Evolutionary conservation across 2,329 filamentous ascomycete genomes (phyloP).

Genomic region (Salinomyces thailandicus): DNA sequence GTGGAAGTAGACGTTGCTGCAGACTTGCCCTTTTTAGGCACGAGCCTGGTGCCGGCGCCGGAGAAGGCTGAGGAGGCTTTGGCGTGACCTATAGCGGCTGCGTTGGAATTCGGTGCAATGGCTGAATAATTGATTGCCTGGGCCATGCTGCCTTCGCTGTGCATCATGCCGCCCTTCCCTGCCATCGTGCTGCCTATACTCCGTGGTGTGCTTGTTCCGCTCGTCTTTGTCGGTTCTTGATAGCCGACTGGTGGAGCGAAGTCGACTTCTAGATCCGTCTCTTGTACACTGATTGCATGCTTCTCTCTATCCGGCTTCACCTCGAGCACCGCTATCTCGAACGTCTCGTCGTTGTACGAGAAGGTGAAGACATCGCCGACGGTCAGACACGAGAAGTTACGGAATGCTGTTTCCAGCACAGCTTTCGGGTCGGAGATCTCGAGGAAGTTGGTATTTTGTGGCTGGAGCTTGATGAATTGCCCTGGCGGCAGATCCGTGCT

Average conservation of each 20-base stretch:
- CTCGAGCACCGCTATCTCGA: slow-evolving; percentile 86
- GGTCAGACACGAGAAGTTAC: slow-evolving; percentile 87
- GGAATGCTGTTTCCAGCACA: slow-evolving; percentile 90
- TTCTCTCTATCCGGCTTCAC: slow-evolving; percentile 81
- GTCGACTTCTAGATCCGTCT: slow-evolving; percentile 93
- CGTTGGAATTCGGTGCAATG: slow-evolving; percentile 67
- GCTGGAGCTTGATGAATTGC: slow-evolving; percentile 89
- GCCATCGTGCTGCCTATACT: slow-evolving; percentile 46
- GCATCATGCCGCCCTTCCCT: slow-evolving; percentile 59
- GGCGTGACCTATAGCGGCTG: slow-evolving; percentile 51
- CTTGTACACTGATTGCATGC: slow-evolving; percentile 79
- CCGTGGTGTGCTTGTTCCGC: slow-evolving; percentile 77
- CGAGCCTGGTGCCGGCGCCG: slow-evolving; percentile 70
- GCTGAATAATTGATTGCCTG: slow-evolving; percentile 94
- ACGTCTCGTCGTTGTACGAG: slow-evolving; percentile 87
- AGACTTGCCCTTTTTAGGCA: slow-evolving; percentile 67
- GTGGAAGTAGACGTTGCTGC: slow-evolving; percentile 32
- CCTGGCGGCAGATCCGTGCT: slow-evolving; percentile 87
- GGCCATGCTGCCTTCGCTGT: slow-evolving; percentile 86
- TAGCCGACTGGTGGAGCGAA: slow-evolving; percentile 92
- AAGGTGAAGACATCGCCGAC: slow-evolving; percentile 95
- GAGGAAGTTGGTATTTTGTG: slow-evolving; percentile 84
- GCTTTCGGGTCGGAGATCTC: slow-evolving; percentile 97
- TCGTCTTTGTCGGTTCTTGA: slow-evolving; percentile 67
- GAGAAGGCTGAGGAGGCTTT: slow-evolving; percentile 67